These are phyloP conservation scores for Pseudogymnoascus sp. DNA, from an alignment of 2,329 filamentous ascomycete species.

Conservation along the genomic window DNA sequence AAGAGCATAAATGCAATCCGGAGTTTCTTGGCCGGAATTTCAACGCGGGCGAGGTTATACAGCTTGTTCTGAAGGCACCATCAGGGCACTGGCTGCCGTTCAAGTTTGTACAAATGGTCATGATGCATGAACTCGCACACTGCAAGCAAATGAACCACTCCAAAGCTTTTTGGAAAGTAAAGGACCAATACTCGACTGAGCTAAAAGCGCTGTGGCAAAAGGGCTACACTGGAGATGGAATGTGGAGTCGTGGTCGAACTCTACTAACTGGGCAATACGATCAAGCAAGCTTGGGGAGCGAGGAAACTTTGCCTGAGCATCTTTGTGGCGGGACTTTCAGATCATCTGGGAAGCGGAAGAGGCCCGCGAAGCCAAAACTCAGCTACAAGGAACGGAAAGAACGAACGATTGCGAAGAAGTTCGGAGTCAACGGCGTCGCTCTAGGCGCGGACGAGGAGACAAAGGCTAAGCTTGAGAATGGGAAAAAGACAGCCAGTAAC, in stretches of 20 bases:
- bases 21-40: slow-evolving; percentile 92
- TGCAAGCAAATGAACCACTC: slow-evolving; percentile 91
- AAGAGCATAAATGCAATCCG: slow-evolving; percentile 72
- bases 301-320: slow-evolving; percentile 58
- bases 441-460: slow-evolving; percentile 51
- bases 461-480: slow-evolving; percentile 33
- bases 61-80: slow-evolving; percentile 68
- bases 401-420: slow-evolving; percentile 50
- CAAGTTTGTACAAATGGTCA: slow-evolving; percentile 82
- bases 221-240: slow-evolving; percentile 69
- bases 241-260: slow-evolving; percentile 68
- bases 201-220: slow-evolving; percentile 63
- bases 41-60: slow-evolving; percentile 80
- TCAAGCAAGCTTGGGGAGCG: slow-evolving; percentile 41
- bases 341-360: slow-evolving; percentile 44
- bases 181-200: slow-evolving; percentile 63
- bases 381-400: slow-evolving; percentile 37
- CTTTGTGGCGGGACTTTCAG: slow-evolving; percentile 76
- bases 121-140: slow-evolving; percentile 82
- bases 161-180: slow-evolving; percentile 69
- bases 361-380: slow-evolving; percentile 39
- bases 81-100: slow-evolving; percentile 69
- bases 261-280: slow-evolving; percentile 55
- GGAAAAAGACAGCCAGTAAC: slow-evolving; percentile 44
- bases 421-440: slow-evolving; percentile 37